Evolutionary conservation across 192 early-diverging fungal genomes (phyloP).

Genomic region (Podochytrium sp.): DNA sequence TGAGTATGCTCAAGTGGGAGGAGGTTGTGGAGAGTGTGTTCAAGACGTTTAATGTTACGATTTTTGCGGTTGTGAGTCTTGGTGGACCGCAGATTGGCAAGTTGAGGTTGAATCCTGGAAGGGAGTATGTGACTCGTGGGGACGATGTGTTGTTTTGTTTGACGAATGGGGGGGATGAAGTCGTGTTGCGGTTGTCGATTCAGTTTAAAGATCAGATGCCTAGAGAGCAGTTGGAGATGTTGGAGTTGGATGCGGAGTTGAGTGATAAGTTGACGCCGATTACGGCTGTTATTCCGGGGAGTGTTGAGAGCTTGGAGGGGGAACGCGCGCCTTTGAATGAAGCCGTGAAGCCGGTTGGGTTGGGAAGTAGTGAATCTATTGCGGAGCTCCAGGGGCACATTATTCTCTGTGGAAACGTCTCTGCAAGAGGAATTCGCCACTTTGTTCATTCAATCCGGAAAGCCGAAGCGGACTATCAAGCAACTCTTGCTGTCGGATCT

Average conservation of each 20-base stretch:
- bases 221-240: constrained; percentile 37
- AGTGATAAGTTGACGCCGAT: constrained; percentile 26
- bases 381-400: constrained; percentile 37
- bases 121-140: constrained; percentile 32
- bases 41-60: constrained; percentile 42
- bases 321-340: neutral
- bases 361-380: neutral
- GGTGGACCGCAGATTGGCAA: constrained; percentile 22
- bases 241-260: constrained; percentile 47
- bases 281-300: neutral
- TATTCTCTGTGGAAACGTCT: constrained; percentile 51
- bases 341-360: neutral
- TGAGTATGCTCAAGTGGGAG: constrained; percentile 44
- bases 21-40: constrained; percentile 45
- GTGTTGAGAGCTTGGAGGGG: neutral
- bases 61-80: constrained; percentile 47
- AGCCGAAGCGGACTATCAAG: neutral
- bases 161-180: constrained; percentile 46
- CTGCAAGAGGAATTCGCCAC: constrained; percentile 46
- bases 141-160: constrained; percentile 53
- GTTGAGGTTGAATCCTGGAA: constrained; percentile 44
- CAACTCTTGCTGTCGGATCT: neutral
- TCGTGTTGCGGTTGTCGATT: constrained; percentile 45
- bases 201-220: constrained; percentile 48
- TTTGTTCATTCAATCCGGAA: constrained; percentile 49